Conservation (phyloP, 2,329 filamentous ascomycete genomes). For the Triangularia setosa region DNA sequence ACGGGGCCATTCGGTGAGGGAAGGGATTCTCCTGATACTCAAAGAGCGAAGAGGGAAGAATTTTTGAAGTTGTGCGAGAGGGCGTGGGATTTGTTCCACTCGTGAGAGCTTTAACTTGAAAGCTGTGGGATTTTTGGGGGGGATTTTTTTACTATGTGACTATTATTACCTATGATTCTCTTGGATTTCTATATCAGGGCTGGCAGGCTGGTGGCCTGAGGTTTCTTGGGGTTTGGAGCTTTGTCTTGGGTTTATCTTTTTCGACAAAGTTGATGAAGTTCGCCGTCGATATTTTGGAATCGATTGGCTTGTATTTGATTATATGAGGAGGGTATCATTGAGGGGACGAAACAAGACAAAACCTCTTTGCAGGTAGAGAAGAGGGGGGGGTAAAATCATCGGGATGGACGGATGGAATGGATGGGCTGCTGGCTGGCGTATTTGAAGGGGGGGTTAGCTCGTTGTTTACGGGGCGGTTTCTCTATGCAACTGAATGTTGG, state of each 20-base stretch:
- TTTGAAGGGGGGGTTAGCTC: background rate
- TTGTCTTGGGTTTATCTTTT: background rate
- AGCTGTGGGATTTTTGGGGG: background rate
- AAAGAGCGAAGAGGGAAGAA: conserved; percentile 84
- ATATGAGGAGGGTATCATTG: background rate
- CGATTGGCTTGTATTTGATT: background rate
- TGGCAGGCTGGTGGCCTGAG: background rate
- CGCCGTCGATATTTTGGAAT: background rate
- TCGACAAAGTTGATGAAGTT: background rate
- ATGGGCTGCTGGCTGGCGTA: background rate
- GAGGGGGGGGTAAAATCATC: background rate
- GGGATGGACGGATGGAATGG: background rate
- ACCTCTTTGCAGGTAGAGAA: background rate
- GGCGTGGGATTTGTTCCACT: conserved; percentile 97
- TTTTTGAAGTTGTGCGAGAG: conserved; percentile 82
- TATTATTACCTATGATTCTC: background rate
- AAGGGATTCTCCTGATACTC: conserved; percentile 77
- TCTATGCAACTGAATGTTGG: background rate
- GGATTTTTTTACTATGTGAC: background rate
- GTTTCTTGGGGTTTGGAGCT: background rate
- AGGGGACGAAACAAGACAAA: background rate
- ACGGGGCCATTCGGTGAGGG: conserved; percentile 75
- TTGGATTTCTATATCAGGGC: background rate
- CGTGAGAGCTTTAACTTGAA: conserved; percentile 45
- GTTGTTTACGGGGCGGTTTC: background rate